Conservation (phyloP, 768 basidiomycete genomes). For the Boletellus sp. region DNA sequence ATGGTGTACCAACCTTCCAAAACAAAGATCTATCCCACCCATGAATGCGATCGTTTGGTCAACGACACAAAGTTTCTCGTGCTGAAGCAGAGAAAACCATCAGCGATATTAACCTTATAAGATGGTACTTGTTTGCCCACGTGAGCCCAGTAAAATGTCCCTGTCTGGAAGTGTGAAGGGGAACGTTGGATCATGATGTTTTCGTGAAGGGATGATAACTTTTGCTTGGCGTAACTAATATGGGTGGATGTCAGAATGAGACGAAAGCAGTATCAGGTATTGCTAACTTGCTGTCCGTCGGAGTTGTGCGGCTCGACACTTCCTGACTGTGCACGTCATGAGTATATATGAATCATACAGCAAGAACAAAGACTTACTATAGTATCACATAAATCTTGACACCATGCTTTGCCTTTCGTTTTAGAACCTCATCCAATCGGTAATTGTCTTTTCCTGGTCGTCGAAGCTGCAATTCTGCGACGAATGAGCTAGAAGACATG, state of each 20-base stretch:
- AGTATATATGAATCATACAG: neutral
- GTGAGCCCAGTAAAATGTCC: conserved; percentile 98
- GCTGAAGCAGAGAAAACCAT: conserved; percentile 42
- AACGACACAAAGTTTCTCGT: conserved; percentile 97
- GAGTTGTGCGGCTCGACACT: conserved; percentile 92
- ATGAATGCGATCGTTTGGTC: conserved; percentile 97
- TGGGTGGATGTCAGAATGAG: conserved; percentile 6
- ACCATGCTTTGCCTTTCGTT: conserved; percentile 90
- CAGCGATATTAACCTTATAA: neutral
- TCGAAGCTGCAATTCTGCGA: conserved; percentile 75
- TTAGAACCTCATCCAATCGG: conserved; percentile 79
- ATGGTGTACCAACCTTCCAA: conserved; percentile 56
- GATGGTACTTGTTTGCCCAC: conserved; percentile 41
- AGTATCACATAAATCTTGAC: conserved; percentile 95
- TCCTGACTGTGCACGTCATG: conserved; percentile 61
- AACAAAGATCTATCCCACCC: conserved; percentile 95
- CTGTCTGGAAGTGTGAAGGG: conserved; percentile 95
- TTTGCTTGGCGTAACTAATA: conserved; percentile 80
- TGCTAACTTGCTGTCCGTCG: conserved; percentile 84
- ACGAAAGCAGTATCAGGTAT: neutral
- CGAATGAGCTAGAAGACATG: neutral
- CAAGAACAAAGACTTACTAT: conserved; percentile 53
- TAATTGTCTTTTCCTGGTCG: conserved; percentile 83
- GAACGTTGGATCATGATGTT: conserved; percentile 97
- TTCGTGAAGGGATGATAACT: conserved; percentile 71